These are phyloP conservation scores for Aspergillus wentii DNA, from an alignment of 495 filamentous ascomycete genomes.

Conservation along the genomic window DNA sequence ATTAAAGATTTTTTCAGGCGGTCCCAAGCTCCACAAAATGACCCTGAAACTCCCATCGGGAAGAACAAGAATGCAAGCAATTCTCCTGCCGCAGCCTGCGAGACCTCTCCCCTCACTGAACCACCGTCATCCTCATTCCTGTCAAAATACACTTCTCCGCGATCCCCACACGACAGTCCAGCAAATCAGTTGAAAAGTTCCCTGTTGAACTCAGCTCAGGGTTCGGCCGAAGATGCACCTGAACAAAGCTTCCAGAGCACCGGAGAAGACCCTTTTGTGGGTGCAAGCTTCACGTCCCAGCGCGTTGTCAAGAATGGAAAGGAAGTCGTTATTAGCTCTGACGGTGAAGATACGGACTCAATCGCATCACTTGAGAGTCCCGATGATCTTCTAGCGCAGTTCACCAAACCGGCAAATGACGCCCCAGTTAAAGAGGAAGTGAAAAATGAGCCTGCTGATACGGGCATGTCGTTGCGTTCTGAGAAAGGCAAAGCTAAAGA, in stretches of 20 bases:
- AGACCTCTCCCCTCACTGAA: slow-evolving; percentile 31
- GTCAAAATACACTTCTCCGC: slow-evolving; percentile 16
- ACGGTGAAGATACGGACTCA: slow-evolving; percentile 62
- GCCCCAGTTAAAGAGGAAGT: slow-evolving; percentile 10
- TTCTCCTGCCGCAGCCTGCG: slow-evolving; percentile 2
- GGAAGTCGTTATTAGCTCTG: slow-evolving; percentile 60
- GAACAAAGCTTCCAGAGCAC: slow-evolving; percentile 15
- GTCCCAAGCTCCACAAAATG: slow-evolving; percentile 15
- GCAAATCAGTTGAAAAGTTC: slow-evolving; percentile 29
- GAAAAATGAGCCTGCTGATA: slow-evolving; percentile 4
- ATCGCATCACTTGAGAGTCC: slow-evolving; percentile 46
- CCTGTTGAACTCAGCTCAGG: slow-evolving; percentile 6
- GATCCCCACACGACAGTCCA: slow-evolving; percentile 44
- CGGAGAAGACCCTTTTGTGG: slow-evolving; percentile 13
- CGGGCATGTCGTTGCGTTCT: slow-evolving; percentile 12
- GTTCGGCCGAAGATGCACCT: slow-evolving; percentile 1
- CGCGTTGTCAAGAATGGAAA: slow-evolving; percentile 43
- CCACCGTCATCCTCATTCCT: slow-evolving; percentile 24
- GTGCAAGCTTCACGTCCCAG: slow-evolving; percentile 27
- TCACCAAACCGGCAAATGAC: slow-evolving; percentile 3
- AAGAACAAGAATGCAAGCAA: slow-evolving; percentile 1
- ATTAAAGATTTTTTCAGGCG: slow-evolving; percentile 39
- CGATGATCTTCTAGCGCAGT: slow-evolving; percentile 30
- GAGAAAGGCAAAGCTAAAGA: not conserved
- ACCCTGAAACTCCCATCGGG: slow-evolving; percentile 6